These are phyloP conservation scores for Moringa oleifera DNA, from an alignment of 345 rosid species.

Conservation along the genomic window DNA sequence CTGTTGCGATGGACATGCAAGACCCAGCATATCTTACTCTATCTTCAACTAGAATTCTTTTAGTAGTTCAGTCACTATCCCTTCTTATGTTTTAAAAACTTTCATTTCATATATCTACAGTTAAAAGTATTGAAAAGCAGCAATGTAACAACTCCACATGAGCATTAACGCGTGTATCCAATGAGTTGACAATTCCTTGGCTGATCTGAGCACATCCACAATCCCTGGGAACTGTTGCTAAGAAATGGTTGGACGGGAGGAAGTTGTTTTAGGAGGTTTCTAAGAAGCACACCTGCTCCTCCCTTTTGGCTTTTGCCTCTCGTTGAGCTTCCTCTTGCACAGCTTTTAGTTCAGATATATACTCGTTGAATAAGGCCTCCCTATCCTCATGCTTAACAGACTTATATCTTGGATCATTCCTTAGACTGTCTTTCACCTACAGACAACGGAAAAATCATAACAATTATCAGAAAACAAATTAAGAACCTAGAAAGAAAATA, in stretches of 20 bases:
- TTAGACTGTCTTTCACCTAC: slow-evolving; percentile 80
- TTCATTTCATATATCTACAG: too few species aligned
- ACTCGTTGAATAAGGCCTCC: slow-evolving; percentile 74
- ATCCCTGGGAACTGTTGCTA: too few species aligned
- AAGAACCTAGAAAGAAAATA: not conserved
- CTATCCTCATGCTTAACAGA: slow-evolving; percentile 76
- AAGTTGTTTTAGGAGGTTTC: not conserved
- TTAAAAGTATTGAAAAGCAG: too few species aligned
- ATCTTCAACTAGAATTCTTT: too few species aligned
- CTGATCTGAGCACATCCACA: not conserved
- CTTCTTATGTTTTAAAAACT: not conserved
- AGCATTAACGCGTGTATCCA: not conserved
- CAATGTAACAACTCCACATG: too few species aligned
- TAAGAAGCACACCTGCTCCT: slow-evolving; percentile 62
- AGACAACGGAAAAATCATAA: slow-evolving; percentile 10
- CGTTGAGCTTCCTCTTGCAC: slow-evolving; percentile 55
- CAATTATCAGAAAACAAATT: not conserved
- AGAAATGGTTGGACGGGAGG: not conserved
- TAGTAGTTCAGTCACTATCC: not conserved
- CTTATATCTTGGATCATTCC: slow-evolving; percentile 84
- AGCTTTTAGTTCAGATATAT: slow-evolving; percentile 68
- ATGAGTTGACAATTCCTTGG: not conserved
- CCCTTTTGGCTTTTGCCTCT: slow-evolving; percentile 60
- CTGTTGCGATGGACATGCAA: too few species aligned
- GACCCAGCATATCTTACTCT: too few species aligned